A percentile compares a stretch with the other conserved stretches of the same genome.
Evolutionary conservation across 2,329 filamentous ascomycete genomes (phyloP).

Genomic region (Trichophyton benhamiae): DNA sequence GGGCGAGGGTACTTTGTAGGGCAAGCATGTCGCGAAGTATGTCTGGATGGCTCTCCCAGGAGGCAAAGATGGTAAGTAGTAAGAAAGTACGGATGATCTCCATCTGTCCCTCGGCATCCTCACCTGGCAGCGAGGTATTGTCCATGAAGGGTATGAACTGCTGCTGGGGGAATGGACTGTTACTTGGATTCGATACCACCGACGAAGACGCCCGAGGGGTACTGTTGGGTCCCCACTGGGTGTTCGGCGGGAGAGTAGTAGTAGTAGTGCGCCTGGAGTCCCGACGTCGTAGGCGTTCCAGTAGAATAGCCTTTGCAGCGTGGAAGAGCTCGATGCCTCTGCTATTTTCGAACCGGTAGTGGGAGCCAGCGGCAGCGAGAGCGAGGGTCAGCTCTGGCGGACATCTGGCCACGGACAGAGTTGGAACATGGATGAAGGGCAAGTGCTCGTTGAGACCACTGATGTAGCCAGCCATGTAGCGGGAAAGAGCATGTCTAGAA

Average conservation of each 20-base stretch:
- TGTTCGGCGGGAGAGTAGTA: conserved; percentile 27
- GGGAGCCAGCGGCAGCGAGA: conserved; percentile 39
- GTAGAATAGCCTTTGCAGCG: conserved; percentile 43
- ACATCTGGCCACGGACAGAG: conserved; percentile 33
- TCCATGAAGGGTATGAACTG: conserved; percentile 24
- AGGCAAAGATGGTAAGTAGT: conserved; percentile 46
- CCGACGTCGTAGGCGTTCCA: conserved; percentile 39
- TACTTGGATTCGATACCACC: conserved; percentile 30
- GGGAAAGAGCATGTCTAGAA: conserved; percentile 36
- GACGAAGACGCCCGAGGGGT: conserved; percentile 30
- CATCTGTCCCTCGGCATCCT: conserved; percentile 37
- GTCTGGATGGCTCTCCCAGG: conserved; percentile 47
- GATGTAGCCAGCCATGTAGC: conserved; percentile 41
- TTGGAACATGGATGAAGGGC: conserved; percentile 41
- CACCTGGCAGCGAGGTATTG: conserved; percentile 21
- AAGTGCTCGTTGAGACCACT: conserved; percentile 41
- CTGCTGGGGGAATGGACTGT: conserved; percentile 32
- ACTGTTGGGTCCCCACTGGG: conserved; percentile 31
- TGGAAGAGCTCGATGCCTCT: conserved; percentile 46
- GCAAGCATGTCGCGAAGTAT: conserved; percentile 46
- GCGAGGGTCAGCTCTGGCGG: conserved; percentile 40
- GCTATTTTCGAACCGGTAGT: conserved; percentile 38
- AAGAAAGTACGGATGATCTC: conserved; percentile 40
- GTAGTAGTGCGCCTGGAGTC: conserved; percentile 33
- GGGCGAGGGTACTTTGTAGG: conserved; percentile 45